Base-by-base conservation (phyloP, 768 basidiomycete species). In the Calocybe cyanea region DNA sequence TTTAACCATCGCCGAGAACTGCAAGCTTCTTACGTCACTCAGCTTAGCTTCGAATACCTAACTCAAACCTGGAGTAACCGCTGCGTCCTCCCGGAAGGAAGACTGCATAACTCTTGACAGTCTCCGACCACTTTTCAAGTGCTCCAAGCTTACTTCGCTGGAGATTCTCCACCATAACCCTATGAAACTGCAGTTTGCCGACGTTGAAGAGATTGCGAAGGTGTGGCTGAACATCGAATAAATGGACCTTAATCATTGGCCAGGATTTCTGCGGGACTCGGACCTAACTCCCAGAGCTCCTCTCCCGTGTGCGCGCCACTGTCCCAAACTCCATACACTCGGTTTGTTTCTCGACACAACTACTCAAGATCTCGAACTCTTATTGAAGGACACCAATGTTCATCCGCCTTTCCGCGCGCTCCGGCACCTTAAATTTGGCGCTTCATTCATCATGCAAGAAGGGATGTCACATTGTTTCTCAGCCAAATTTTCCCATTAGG, bases 391-490 rank as follows among this genome's bases (percentile, higher is more conserved):
- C 18, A 43, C 31, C 5, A 36, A 39, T 20, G 52, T 46, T 3
- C 48, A 50, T 43, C 52, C 55, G 13, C 60, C 58, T 2, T 70
- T 75, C 58, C 38, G 57, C 25, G 51, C 48, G 17, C 64, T 74
- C 15, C 50, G 54, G 39, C 52, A 55, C 11, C 61, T 85, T 9
- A 69, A 69, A 13, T 60, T 82, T 49, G 81, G 81, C 0, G 69
- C 77, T 0, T 81, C 80, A 14, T 59, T 62, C 40, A 70, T 79
- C 20, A 38, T 54, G 2, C 69, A 77, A 13, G 58, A 69, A 4
- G 70, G 3, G 52, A 70, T 0, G 71, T 76, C 23, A 71, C 81
- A 14, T 65, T 77, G 9, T 81, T 77, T 52, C 65, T 85, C 44
- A 76, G 75, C 52, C 71, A 70, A 15, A 53, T 85, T 3, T 71